Evolutionary conservation across 2,329 filamentous ascomycete genomes (phyloP).

Genomic region (Venturia aucupariae): DNA sequence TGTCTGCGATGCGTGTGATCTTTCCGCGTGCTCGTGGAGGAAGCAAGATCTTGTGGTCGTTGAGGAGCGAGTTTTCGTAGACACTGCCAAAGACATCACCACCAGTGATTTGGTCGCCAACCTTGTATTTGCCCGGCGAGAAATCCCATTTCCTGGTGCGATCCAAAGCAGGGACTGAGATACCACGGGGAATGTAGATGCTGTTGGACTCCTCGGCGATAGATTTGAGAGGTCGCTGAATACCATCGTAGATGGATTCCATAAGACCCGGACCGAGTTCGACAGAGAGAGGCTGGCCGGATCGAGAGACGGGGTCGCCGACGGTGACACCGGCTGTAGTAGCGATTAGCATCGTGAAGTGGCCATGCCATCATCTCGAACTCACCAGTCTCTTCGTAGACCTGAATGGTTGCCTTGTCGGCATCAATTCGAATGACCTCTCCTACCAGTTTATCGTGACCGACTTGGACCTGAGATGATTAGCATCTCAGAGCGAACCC

Average conservation of each 20-base stretch:
- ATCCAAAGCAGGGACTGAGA: constrained; percentile 78
- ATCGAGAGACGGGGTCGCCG: constrained; percentile 82
- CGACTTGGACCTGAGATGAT: constrained; percentile 66
- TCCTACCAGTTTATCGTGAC: constrained; percentile 83
- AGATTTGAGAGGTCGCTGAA: constrained; percentile 83
- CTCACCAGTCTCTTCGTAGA: constrained; percentile 96
- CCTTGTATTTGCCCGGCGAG: constrained; percentile 73
- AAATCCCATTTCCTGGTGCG: constrained; percentile 95
- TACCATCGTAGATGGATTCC: constrained; percentile 99
- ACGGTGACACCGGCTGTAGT: constrained; percentile 79
- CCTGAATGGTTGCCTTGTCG: constrained; percentile 95
- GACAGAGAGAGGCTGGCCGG: constrained; percentile 92
- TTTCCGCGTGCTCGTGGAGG: constrained; percentile 84
- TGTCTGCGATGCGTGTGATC: constrained; percentile 81
- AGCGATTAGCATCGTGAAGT: neutral
- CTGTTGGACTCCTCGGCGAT: constrained; percentile 71
- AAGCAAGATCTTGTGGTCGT: constrained; percentile 85
- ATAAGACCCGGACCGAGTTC: constrained; percentile 94
- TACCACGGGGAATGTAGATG: constrained; percentile 97
- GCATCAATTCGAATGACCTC: constrained; percentile 96
- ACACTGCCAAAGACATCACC: constrained; percentile 94
- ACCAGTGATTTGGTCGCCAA: constrained; percentile 92
- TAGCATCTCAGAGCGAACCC: neutral
- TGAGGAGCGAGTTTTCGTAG: constrained; percentile 90
- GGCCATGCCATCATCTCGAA: neutral